Evolutionary conservation across 2,329 filamentous ascomycete genomes (phyloP).

Genomic region (Pyricularia sp.): DNA sequence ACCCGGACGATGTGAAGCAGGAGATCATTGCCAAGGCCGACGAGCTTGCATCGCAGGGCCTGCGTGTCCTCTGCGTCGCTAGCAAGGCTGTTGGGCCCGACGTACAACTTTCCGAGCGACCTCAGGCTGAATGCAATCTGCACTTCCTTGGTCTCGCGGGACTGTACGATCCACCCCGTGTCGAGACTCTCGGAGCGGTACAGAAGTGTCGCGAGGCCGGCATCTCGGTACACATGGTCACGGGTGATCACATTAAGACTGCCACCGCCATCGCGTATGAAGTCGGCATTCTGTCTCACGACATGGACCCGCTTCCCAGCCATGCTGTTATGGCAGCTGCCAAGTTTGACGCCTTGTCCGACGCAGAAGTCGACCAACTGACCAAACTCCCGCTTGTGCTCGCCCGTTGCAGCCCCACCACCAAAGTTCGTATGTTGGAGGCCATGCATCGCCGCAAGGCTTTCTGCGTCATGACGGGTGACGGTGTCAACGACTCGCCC

Average conservation of each 20-base stretch:
- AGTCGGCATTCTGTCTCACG: constrained; percentile 9
- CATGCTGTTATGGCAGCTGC: constrained; percentile 45
- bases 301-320: constrained; percentile 32
- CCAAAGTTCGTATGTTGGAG: constrained; percentile 59
- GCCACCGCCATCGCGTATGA: constrained; percentile 51
- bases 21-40: constrained; percentile 53
- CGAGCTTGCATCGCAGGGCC: constrained; percentile 41
- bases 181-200: constrained; percentile 52
- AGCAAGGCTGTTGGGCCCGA: constrained; percentile 5
- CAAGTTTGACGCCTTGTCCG: constrained; percentile 47
- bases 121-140: constrained; percentile 48
- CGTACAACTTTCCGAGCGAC: constrained; percentile 30
- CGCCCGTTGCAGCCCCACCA: constrained; percentile 51
- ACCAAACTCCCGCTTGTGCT: constrained; percentile 50
- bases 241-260: constrained; percentile 53
- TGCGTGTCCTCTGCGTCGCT: constrained; percentile 51
- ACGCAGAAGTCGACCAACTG: constrained; percentile 47
- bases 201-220: constrained; percentile 44
- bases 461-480: constrained; percentile 64
- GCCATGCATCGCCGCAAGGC: constrained; percentile 53
- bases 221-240: constrained; percentile 53
- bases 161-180: constrained; percentile 59
- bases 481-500: constrained; percentile 60
- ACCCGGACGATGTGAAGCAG: constrained; percentile 22
- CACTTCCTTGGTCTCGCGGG: constrained; percentile 57